Base-by-base conservation (phyloP, 2,329 filamentous ascomycete genomes). In the Neopestalotiopsis sp. region DNA sequence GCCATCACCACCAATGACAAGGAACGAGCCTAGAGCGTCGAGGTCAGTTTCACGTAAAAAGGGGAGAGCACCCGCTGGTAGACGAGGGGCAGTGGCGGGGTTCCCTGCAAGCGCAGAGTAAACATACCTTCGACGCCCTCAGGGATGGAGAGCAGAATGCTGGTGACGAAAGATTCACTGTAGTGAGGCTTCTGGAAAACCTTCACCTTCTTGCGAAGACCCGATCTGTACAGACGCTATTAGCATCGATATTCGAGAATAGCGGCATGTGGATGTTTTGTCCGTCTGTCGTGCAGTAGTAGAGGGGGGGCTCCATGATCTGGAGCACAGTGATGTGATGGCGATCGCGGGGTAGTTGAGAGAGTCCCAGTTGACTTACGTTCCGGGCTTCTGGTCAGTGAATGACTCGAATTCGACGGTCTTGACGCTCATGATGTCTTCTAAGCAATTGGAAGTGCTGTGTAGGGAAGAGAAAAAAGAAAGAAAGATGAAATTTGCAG, bases 151-250 rank as follows among this genome's bases (percentile, higher is more conserved):
- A 97, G 90, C 74, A 99, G 89, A 80, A 98, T 97, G 82, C 94
- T 95, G 73, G 95, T 88, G 75, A 99, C 89, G 81, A 99, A 99
- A 66, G 95, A 91, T 85, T 99, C 96, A 83, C 94, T 95, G 88
- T 99, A 99, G 85, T 99, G 89, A 70, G 91, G 87, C 83, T 98
- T 88, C 83, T 99, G 94, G 88, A 99, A 99, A 80, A 97, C 93
- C 79, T 94, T 94, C 85, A 98, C 96, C 90, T 97, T 98, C 86
- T 99, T 99, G 73, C 96, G 94, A 82, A 99, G 94, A 82, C 96
- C 96, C 74, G 96, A 99, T 75, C 95, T 98, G 78, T 69, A 71
- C 67, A 69, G 61, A 61, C 13, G 40, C 66, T 58, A 66, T 59
- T 65, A 64, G 42, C 63, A 32, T 7, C 34, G 10, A 10, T 38